Base-by-base conservation (phyloP, 2,329 filamentous ascomycete genomes). In the Tolypocladium tropicale region DNA sequence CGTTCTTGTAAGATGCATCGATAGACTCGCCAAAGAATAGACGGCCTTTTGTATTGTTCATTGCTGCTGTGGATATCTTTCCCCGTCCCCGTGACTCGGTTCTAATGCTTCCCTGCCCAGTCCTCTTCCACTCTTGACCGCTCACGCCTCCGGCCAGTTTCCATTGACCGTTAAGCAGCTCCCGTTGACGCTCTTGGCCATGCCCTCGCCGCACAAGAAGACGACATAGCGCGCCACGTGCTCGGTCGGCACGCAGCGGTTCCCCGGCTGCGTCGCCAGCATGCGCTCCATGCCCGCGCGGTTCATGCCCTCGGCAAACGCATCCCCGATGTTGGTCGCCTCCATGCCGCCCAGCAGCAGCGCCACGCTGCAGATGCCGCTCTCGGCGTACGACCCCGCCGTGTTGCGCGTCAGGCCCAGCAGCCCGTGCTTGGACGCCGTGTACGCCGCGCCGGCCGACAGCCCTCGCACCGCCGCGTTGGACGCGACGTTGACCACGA, bases 391-490 rank as follows among this genome's bases (percentile, higher is more conserved):
- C 62, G 74, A 79, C 0, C 75, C 73, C 2, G 80, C 81, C 16
- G 79, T 84, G 67, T 79, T 84, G 66, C 78, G 79, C 16, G 78
- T 81, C 56, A 83, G 66, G 1, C 77, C 80, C 3, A 80, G 62
- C 16, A 83, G 63, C 11, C 75, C 80, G 60, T 82, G 78, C 67
- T 83, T 82, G 66, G 71, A 75, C 1, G 74, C 72, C 0, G 78
- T 80, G 62, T 82, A 81, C 21, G 78, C 76, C 12, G 71, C 74
- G 32, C 78, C 78, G 5, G 64, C 65, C 23, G 62, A 54, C 52
- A 68, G 63, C 49, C 78, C 78, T 52, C 70, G 68, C 46, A 72
- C 64, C 4, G 73, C 72, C 11, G 77, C 76, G 34, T 75, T 70
- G 28, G 76, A 79, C 23, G 72, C 74, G 53, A 82, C 76, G 64